Base-by-base conservation (phyloP, 306 rosid genomes). In the Arachis stenosperma region DNA sequence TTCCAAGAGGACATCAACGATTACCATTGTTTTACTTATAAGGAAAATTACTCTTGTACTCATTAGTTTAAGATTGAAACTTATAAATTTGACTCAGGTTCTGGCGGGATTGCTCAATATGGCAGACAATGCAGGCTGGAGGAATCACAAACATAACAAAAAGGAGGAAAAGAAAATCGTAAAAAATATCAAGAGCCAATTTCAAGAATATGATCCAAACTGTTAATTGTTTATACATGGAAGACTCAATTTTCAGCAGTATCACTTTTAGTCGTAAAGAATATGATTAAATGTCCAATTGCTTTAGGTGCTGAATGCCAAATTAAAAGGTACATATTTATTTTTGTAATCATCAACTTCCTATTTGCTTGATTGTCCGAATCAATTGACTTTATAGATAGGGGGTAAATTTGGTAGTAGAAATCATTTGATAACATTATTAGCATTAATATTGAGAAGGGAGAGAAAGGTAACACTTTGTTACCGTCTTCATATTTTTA, bases 121-220 rank as follows among this genome's bases (percentile, higher is more conserved):
- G 86, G 96, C 99, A 62, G 91, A 89, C 59, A 88, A 85, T 78
- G 95, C 96, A 37, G 91, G 91, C 82, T 94, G 99, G 99, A 89
- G 90, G 88, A 91, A 76, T 60, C 82, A 74, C 78, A 82, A 89
- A 64, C 77, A 75, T 75, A 89, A 84, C 76, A 88, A 86, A 81
- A 96, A 89, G 67, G 93, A 94, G 62, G 99, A 91, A 84, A 84
- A 79, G 2, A 91, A 85, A 81, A 86, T 94, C 67, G 87, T 68
- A 3, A 87, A 73, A 74, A 85, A 83, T 73, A 89, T 91, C 74
- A 94, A 91, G 87, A 81, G 71, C 62, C 84, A 73, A 72, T 94
- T 91, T 72, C 85, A 86, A 84, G 83, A 89, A 82, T 91, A 81
- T 75, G 99, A 91, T 86, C 96, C 97, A 50, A 89, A 85, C 78